These are phyloP conservation scores for Thelonectria blattea DNA, from an alignment of 2,329 filamentous ascomycete species.

Conservation along the genomic window DNA sequence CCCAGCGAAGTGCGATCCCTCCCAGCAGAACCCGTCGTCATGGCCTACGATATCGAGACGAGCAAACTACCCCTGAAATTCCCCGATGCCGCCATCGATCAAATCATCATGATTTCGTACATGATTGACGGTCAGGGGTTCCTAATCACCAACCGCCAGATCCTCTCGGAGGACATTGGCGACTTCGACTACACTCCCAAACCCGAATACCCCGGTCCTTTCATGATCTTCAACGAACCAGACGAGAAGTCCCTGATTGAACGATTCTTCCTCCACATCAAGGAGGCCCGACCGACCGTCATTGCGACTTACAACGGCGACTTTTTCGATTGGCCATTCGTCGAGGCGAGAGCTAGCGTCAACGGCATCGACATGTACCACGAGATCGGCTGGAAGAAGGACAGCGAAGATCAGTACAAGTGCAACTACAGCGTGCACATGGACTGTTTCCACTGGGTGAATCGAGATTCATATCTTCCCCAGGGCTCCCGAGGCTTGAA, in stretches of 20 bases:
- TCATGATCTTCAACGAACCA: slow-evolving; percentile 98
- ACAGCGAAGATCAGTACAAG: slow-evolving; percentile 94
- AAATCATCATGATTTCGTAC: slow-evolving; percentile 99
- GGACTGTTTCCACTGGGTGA: slow-evolving; percentile 99
- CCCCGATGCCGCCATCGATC: slow-evolving; percentile 90
- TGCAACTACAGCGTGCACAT: slow-evolving; percentile 96
- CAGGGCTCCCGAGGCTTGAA: slow-evolving; percentile 97
- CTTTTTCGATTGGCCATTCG: slow-evolving; percentile 99
- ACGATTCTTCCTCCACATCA: slow-evolving; percentile 93
- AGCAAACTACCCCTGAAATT: slow-evolving; percentile 96
- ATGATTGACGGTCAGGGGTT: slow-evolving; percentile 99
- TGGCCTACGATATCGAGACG: slow-evolving; percentile 99
- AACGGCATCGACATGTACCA: slow-evolving; percentile 99
- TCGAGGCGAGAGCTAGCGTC: slow-evolving; percentile 90
- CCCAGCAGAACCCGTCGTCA: slow-evolving; percentile 93
- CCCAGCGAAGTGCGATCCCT: slow-evolving; percentile 87
- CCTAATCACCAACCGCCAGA: slow-evolving; percentile 95
- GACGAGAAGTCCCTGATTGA: slow-evolving; percentile 89
- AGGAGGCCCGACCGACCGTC: slow-evolving; percentile 91
- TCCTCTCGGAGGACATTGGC: slow-evolving; percentile 94
- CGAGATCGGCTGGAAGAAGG: slow-evolving; percentile 96
- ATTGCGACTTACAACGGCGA: slow-evolving; percentile 99
- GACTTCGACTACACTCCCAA: slow-evolving; percentile 99
- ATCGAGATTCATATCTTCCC: slow-evolving; percentile 95
- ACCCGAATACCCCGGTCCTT: slow-evolving; percentile 92